Percentiles rank a stretch among this genome's conserved stretches.
Conservation (phyloP, 768 basidiomycete genomes). For the Postia placenta region DNA sequence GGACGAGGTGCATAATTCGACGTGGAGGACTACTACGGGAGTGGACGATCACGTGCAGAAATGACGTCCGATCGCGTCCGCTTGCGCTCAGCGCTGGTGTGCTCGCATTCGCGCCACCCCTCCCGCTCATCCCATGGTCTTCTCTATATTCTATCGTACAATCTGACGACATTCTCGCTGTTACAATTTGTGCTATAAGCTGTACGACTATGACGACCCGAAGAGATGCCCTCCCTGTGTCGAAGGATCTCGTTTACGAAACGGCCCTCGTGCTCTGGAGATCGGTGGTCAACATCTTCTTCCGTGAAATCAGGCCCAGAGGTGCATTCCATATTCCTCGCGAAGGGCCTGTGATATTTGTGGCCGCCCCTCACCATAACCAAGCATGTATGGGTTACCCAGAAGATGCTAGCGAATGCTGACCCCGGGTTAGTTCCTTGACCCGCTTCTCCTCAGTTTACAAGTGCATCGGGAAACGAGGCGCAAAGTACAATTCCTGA, state of each 20-base stretch:
- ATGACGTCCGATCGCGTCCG: neutral
- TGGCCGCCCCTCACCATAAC: slow-evolving; percentile 39
- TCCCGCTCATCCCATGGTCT: too few relatives aligned
- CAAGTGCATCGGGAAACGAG: slow-evolving; percentile 79
- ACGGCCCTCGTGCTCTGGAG: slow-evolving; percentile 80
- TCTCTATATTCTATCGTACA: too few relatives aligned
- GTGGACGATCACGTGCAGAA: neutral
- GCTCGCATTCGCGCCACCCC: neutral
- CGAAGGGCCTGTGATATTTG: slow-evolving; percentile 89
- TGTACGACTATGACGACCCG: neutral
- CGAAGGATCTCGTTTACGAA: slow-evolving; percentile 50
- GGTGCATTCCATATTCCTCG: slow-evolving; percentile 93
- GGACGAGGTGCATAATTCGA: neutral
- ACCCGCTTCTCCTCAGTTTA: slow-evolving; percentile 56
- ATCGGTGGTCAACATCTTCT: slow-evolving; percentile 86
- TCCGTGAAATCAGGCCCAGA: slow-evolving; percentile 89
- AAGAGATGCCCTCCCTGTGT: slow-evolving; percentile 1
- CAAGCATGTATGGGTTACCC: slow-evolving; percentile 12
- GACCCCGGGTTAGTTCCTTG: slow-evolving; percentile 62
- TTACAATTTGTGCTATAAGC: neutral
- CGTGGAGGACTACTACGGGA: too few relatives aligned
- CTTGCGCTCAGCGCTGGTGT: neutral
- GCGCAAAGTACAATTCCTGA: slow-evolving; percentile 78
- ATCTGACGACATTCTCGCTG: neutral
- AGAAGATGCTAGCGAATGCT: neutral